Percentiles rank a stretch among this genome's conserved stretches.
These are phyloP conservation scores for Ascochyta rabiei DNA, from an alignment of 2,329 filamentous ascomycete species.

Conservation along the genomic window DNA sequence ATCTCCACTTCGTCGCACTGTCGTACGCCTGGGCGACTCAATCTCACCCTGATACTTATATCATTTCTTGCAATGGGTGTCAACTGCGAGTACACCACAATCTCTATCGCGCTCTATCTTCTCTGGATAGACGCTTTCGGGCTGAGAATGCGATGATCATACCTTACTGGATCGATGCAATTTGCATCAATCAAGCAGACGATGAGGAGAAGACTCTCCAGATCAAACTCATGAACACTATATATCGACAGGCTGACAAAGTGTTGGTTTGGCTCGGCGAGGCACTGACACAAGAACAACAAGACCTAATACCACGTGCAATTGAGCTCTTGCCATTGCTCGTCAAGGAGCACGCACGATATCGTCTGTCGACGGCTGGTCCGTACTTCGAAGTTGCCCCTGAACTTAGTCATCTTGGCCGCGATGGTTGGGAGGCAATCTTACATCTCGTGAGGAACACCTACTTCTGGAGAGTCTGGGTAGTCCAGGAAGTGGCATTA, in stretches of 20 bases:
- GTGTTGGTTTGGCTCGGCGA: slow-evolving; percentile 16
- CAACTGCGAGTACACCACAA: slow-evolving; percentile 2
- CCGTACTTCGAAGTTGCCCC: neutral
- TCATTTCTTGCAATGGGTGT: slow-evolving; percentile 1
- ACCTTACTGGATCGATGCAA: slow-evolving; percentile 18
- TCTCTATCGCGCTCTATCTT: slow-evolving; percentile 2
- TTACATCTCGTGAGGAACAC: neutral
- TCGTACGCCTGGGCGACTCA: slow-evolving; percentile 2
- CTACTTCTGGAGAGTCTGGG: slow-evolving; percentile 4
- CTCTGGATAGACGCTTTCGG: neutral
- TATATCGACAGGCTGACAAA: slow-evolving; percentile 11
- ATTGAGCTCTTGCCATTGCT: slow-evolving; percentile 1
- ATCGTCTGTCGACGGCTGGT: neutral
- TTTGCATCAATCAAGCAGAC: slow-evolving; percentile 23
- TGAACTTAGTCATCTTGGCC: slow-evolving; percentile 5
- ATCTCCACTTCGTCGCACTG: neutral
- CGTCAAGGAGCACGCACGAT: neutral
- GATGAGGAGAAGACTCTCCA: slow-evolving; percentile 13
- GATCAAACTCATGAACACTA: slow-evolving; percentile 14
- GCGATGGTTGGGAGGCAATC: slow-evolving; percentile 4
- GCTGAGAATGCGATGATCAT: neutral
- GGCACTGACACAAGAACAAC: neutral
- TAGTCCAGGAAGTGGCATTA: neutral
- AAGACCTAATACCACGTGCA: neutral
- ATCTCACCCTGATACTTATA: slow-evolving; percentile 1